phyloP scores from a whole-genome alignment of 495 filamentous ascomycete genomes.

The Penicillium fimorum region DNA sequence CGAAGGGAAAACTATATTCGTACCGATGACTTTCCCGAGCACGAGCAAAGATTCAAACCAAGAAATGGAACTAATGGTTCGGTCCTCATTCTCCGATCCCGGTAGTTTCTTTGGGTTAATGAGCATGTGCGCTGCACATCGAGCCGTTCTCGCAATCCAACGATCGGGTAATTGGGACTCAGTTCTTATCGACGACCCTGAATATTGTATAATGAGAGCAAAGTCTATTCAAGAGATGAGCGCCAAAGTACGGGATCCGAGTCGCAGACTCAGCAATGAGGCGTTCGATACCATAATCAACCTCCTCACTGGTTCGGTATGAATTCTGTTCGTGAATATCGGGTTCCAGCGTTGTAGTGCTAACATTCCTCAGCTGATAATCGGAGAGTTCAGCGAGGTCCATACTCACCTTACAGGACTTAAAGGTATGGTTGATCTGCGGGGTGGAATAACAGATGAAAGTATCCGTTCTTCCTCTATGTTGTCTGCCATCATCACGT shows the following conservation, averaged over 20 bases:
- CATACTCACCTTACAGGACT: constrained; percentile 36
- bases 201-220: constrained; percentile 40
- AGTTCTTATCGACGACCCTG: constrained; percentile 23
- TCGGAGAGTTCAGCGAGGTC: constrained; percentile 34
- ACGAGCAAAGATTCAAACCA: constrained; percentile 20
- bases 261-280: constrained; percentile 27
- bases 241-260: constrained; percentile 30
- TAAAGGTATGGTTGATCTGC: constrained; percentile 36
- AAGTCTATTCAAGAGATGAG: constrained; percentile 37
- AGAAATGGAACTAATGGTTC: constrained; percentile 32
- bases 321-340: constrained; percentile 2
- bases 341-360: not conserved
- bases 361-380: constrained; percentile 27
- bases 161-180: constrained; percentile 14
- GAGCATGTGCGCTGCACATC: constrained; percentile 40
- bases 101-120: constrained; percentile 39
- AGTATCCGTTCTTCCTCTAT: constrained; percentile 31
- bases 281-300: constrained; percentile 40
- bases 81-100: constrained; percentile 33
- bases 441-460: constrained; percentile 33
- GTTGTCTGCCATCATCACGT: constrained; percentile 32
- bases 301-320: constrained; percentile 35
- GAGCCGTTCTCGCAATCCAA: constrained; percentile 26
- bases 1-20: constrained; percentile 34
- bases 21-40: constrained; percentile 40